A percentile compares a stretch with the other conserved stretches of the same genome.
Evolutionary conservation across 208 protist species (phyloP).

Genomic region (Wallacemonas sp.): DNA sequence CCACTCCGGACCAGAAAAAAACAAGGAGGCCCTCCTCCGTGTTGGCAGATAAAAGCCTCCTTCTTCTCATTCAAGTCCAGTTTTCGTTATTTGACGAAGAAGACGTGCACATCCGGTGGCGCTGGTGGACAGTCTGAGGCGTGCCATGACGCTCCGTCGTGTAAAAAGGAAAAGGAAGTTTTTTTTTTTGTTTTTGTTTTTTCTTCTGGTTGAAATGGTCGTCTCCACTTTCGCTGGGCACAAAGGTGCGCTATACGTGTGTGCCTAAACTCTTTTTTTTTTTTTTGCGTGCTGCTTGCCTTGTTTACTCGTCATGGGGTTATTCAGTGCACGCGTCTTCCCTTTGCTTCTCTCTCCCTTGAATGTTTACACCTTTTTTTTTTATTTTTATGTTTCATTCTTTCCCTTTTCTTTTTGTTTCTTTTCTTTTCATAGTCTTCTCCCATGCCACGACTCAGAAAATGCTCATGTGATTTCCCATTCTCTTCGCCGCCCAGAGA

Average conservation of each 20-base stretch:
- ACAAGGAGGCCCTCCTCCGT: not conserved
- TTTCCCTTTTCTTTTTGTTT: slow-evolving; percentile 5
- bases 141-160: not conserved
- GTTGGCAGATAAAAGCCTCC: slow-evolving; percentile 26
- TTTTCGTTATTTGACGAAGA: slow-evolving; percentile 50
- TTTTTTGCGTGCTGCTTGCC: too few relatives aligned
- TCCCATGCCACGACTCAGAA: too few relatives aligned
- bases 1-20: too few relatives aligned
- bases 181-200: slow-evolving; percentile 8
- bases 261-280: not conserved
- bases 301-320: too few relatives aligned
- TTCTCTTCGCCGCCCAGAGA: too few relatives aligned
- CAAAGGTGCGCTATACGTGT: too few relatives aligned
- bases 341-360: not conserved
- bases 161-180: not conserved
- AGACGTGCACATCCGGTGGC: slow-evolving; percentile 50
- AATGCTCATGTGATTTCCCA: too few relatives aligned
- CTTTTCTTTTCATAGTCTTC: not conserved
- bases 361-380: not conserved
- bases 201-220: not conserved
- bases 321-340: not conserved
- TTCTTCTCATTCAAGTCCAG: slow-evolving; percentile 57
- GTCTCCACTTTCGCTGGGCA: too few relatives aligned
- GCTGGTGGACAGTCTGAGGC: slow-evolving; percentile 45
- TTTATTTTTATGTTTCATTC: not conserved